Conservation (phyloP, 1,284 basidiomycete genomes). For the Cutaneotrichosporon daszewskae region DNA sequence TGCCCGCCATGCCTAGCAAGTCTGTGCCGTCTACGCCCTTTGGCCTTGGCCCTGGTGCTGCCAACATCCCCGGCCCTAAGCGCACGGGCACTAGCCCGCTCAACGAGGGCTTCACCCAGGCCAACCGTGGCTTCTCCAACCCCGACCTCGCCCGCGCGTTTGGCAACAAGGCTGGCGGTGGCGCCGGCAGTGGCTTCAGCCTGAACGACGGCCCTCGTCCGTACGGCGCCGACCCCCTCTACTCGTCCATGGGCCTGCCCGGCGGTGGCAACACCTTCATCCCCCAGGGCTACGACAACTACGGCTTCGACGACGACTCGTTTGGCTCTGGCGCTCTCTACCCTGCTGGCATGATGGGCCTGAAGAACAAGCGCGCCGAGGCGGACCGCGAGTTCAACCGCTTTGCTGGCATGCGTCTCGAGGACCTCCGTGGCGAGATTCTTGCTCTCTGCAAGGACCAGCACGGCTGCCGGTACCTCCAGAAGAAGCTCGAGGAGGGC, state of each 20-base stretch:
- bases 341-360: constrained; percentile 68
- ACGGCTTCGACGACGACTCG: constrained; percentile 59
- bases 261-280: constrained; percentile 41
- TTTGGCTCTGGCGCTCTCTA: constrained; percentile 74
- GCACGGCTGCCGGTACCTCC: constrained; percentile 95
- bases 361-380: constrained; percentile 89
- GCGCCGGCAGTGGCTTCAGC: constrained; percentile 1
- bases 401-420: constrained; percentile 87
- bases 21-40: constrained; percentile 46
- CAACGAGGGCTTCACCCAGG: constrained; percentile 34
- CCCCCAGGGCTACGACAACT: constrained; percentile 55
- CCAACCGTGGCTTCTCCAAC: constrained; percentile 47
- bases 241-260: constrained; percentile 33
- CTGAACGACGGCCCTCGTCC: constrained; percentile 43
- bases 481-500: constrained; percentile 98
- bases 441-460: constrained; percentile 94
- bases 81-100: constrained; percentile 33
- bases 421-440: constrained; percentile 93
- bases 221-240: constrained; percentile 44
- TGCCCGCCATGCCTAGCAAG: constrained; percentile 47
- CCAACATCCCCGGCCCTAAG: constrained; percentile 20
- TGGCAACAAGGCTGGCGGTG: constrained; percentile 64
- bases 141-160: constrained; percentile 51
- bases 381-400: constrained; percentile 91
- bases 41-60: constrained; percentile 27